phyloP scores from a whole-genome alignment of 441 rosid genomes.

The Manihot esculenta region DNA sequence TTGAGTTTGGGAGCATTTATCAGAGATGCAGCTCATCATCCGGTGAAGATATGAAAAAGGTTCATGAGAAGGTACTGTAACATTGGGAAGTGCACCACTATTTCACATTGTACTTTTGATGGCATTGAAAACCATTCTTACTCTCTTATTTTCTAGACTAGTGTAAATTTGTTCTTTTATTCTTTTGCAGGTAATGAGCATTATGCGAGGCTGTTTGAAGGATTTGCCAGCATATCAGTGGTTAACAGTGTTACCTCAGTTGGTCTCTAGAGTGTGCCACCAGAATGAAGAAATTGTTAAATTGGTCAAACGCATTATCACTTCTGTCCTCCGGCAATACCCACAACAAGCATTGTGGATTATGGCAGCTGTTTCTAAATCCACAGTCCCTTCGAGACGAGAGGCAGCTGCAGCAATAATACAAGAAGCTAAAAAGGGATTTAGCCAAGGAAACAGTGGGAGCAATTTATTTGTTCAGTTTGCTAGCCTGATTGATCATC shows the following conservation, averaged over 20 bases:
- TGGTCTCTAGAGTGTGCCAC: constrained; percentile 99
- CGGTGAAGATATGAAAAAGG: constrained; percentile 68
- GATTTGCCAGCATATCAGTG: constrained; percentile 97
- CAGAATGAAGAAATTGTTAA: constrained; percentile 87
- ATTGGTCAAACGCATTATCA: constrained; percentile 78
- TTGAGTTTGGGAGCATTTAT: constrained; percentile 90
- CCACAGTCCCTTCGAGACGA: constrained; percentile 88
- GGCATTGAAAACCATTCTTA: constrained; percentile 1
- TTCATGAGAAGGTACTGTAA: constrained; percentile 65
- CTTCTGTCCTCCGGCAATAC: constrained; percentile 81
- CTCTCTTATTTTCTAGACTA: constrained; percentile 8
- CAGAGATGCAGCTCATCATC: constrained; percentile 55
- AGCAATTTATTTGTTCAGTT: constrained; percentile 85
- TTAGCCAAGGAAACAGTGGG: constrained; percentile 68
- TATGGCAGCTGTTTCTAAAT: constrained; percentile 98
- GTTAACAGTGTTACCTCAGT: constrained; percentile 94
- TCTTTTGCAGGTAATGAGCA: constrained; percentile 71
- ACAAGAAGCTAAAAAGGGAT: constrained; percentile 88
- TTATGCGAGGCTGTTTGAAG: constrained; percentile 94
- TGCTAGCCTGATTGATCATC: constrained; percentile 88
- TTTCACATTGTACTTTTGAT: background rate
- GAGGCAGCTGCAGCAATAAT: constrained; percentile 97
- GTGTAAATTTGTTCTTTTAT: constrained; percentile 8
- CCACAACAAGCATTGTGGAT: constrained; percentile 99
- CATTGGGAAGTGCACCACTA: background rate